Evolutionary conservation across 805 yeast genomes (phyloP).

Genomic region (Wickerhamomyces tratensis): DNA sequence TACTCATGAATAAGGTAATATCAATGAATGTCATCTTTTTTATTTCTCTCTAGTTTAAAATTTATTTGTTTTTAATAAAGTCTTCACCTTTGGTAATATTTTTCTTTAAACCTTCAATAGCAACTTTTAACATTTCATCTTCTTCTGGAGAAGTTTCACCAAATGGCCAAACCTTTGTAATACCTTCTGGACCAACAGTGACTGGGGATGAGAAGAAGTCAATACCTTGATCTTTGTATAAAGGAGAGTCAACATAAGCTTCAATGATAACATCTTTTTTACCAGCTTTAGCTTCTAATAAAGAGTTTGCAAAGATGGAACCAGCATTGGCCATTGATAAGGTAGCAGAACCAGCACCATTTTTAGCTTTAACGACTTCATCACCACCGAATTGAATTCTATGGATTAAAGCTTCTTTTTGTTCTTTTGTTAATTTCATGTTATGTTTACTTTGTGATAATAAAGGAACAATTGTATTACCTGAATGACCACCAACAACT

Average conservation of each 20-base stretch:
- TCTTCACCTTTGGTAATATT: constrained; percentile 92
- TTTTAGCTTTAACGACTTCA: constrained; percentile 88
- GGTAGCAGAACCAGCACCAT: constrained; percentile 92
- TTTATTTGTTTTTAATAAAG: constrained; percentile 65
- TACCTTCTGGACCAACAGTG: constrained; percentile 89
- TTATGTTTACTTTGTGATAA: constrained; percentile 76
- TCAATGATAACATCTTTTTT: constrained; percentile 58
- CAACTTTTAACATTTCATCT: constrained; percentile 70
- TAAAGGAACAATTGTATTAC: constrained; percentile 91
- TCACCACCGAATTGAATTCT: constrained; percentile 96
- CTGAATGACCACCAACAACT: constrained; percentile 97
- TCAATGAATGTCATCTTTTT: no score
- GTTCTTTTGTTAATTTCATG: constrained; percentile 48
- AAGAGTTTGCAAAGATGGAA: constrained; percentile 61
- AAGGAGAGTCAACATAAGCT: constrained; percentile 71
- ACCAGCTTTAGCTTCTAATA: constrained; percentile 55
- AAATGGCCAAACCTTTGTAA: constrained; percentile 67
- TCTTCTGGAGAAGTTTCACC: constrained; percentile 71
- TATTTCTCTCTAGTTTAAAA: neutral
- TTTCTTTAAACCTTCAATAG: constrained; percentile 82
- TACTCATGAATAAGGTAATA: no score
- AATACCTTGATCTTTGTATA: constrained; percentile 81
- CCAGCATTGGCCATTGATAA: constrained; percentile 93
- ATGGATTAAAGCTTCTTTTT: constrained; percentile 58
- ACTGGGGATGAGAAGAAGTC: constrained; percentile 89